These are phyloP conservation scores for Penicillium corylophilum DNA, from an alignment of 2,329 filamentous ascomycete species.

Conservation along the genomic window DNA sequence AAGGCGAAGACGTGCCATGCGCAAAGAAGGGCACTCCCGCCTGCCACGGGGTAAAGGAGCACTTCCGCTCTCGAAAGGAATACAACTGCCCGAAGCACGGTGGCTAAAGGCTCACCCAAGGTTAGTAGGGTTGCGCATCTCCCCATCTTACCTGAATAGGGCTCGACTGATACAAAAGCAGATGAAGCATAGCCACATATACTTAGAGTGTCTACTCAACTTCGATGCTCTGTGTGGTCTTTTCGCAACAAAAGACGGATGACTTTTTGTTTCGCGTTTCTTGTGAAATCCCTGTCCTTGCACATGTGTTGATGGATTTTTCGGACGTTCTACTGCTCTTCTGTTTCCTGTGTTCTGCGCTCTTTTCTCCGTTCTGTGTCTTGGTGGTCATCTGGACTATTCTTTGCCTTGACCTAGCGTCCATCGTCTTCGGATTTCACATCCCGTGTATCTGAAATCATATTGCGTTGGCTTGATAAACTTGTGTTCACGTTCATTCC, in stretches of 20 bases:
- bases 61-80: constrained; percentile 32
- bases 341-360: too few relatives aligned
- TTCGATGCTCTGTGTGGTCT: neutral
- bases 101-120: constrained; percentile 6
- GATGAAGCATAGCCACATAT: neutral
- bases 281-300: neutral
- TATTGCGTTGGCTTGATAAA: neutral
- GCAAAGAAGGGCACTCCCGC: constrained; percentile 31
- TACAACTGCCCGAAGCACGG: constrained; percentile 35
- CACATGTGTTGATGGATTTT: neutral
- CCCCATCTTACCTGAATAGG: constrained; percentile 2
- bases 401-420: neutral
- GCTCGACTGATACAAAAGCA: constrained; percentile 5
- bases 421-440: neutral
- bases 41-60: constrained; percentile 33
- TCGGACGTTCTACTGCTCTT: neutral
- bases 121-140: neutral
- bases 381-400: neutral
- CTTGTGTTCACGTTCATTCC: neutral
- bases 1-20: constrained; percentile 37
- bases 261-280: too few relatives aligned
- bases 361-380: neutral
- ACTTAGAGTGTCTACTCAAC: neutral
- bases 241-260: neutral
- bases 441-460: neutral